Percentiles rank a stretch among this genome's conserved stretches.
Conservation (phyloP, 148 eudicot species). For the Nepenthes mirabilis region DNA sequence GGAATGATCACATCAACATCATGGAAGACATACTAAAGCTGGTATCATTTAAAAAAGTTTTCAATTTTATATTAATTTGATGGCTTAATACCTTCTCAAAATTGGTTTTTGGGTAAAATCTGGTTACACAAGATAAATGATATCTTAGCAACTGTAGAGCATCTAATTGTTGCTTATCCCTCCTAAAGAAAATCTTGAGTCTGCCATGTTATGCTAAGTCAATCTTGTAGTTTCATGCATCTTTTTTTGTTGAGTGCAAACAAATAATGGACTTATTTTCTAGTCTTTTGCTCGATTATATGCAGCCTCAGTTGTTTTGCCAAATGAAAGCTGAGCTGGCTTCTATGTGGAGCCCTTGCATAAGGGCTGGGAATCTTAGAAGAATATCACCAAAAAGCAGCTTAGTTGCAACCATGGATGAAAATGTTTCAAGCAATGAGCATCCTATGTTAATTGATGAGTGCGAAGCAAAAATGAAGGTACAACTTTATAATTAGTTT, state of each 20-base stretch:
- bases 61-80: no score
- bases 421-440: constrained; percentile 16
- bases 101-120: no score
- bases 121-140: no score
- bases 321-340: constrained; percentile 78
- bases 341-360: constrained; percentile 77
- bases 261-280: background rate
- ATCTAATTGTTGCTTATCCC: no score
- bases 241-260: background rate
- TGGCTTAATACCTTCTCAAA: no score
- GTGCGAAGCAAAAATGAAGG: constrained; percentile 46
- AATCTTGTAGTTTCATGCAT: background rate
- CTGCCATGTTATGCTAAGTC: no score
- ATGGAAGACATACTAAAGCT: no score
- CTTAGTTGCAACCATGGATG: constrained; percentile 17
- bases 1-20: no score
- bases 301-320: constrained; percentile 76
- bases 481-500: constrained; percentile 6
- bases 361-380: constrained; percentile 37
- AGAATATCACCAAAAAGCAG: constrained; percentile 36
- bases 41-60: no score
- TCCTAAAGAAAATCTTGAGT: no score
- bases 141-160: no score
- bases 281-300: background rate
- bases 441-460: constrained; percentile 23